These are phyloP conservation scores for Microbotryum scabiosae DNA, from an alignment of 1,284 basidiomycete genomes.

Conservation along the genomic window DNA sequence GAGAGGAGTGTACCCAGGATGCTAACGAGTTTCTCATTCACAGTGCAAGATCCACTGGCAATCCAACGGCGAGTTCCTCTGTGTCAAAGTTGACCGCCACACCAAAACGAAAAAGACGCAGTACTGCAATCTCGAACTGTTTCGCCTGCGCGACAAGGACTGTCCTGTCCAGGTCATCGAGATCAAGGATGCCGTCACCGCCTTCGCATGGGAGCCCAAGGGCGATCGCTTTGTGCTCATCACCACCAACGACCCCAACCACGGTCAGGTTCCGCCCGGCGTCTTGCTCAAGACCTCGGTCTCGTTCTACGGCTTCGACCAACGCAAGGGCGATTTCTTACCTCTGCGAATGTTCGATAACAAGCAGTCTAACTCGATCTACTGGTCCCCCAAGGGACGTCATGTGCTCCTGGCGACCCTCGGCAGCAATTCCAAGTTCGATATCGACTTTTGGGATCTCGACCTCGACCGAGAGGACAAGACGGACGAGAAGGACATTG, in stretches of 20 bases:
- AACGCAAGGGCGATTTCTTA: slow-evolving; percentile 88
- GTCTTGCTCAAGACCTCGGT: slow-evolving; percentile 93
- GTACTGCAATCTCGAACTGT: slow-evolving; percentile 97
- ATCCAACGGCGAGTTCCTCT: slow-evolving; percentile 96
- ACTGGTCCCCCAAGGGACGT: slow-evolving; percentile 94
- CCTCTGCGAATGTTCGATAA: slow-evolving; percentile 72
- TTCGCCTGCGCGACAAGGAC: slow-evolving; percentile 95
- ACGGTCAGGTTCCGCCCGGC: slow-evolving; percentile 74
- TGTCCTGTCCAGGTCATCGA: slow-evolving; percentile 97
- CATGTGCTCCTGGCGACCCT: slow-evolving; percentile 94
- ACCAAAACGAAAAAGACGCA: slow-evolving; percentile 99
- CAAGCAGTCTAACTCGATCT: slow-evolving; percentile 88
- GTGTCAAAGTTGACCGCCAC: slow-evolving; percentile 98
- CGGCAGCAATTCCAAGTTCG: slow-evolving; percentile 88
- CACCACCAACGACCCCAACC: slow-evolving; percentile 87
- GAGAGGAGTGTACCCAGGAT: neutral
- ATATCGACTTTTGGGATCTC: slow-evolving; percentile 98
- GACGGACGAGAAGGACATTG: slow-evolving; percentile 61
- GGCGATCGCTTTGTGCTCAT: slow-evolving; percentile 95
- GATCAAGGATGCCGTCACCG: slow-evolving; percentile 91
- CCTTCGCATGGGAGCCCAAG: slow-evolving; percentile 98
- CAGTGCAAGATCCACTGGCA: slow-evolving; percentile 99
- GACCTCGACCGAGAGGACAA: slow-evolving; percentile 65
- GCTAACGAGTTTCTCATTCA: neutral
- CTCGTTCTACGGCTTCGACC: slow-evolving; percentile 92